Evolutionary conservation across 768 basidiomycete genomes (phyloP).

Genomic region (Phanerochaete carnosa): DNA sequence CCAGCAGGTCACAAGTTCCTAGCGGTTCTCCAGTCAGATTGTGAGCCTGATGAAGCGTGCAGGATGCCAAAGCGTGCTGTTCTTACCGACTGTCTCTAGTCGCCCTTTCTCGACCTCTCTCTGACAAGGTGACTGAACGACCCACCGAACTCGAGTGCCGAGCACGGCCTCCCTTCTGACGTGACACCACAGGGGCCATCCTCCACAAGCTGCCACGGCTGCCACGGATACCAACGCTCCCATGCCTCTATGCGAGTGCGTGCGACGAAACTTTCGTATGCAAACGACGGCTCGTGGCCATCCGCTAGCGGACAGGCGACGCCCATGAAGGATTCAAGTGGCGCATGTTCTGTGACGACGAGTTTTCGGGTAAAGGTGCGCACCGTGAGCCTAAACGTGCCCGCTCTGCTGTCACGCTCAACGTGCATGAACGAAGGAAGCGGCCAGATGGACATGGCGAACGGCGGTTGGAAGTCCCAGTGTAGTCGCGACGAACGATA

Average conservation of each 20-base stretch:
- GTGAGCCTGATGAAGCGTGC: background rate
- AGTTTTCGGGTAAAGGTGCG: conserved; percentile 16
- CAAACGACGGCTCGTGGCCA: conserved; percentile 20
- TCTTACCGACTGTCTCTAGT: background rate
- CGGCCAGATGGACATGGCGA: conserved; percentile 11
- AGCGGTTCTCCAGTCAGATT: too few relatives aligned
- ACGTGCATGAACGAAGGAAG: conserved; percentile 19
- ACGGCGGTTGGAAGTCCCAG: conserved; percentile 27
- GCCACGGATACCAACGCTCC: conserved; percentile 18
- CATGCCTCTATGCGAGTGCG: conserved; percentile 11
- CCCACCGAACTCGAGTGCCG: conserved; percentile 17
- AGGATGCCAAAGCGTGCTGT: too few relatives aligned
- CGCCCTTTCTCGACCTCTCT: background rate
- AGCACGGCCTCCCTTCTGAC: conserved; percentile 12
- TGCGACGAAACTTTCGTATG: conserved; percentile 23
- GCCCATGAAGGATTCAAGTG: conserved; percentile 18
- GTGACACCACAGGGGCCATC: conserved; percentile 12
- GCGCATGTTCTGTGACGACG: conserved; percentile 14
- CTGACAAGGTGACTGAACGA: conserved; percentile 1
- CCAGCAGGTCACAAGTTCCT: background rate
- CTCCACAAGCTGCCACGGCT: conserved; percentile 19
- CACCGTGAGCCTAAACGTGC: conserved; percentile 13
- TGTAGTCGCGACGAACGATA: conserved; percentile 17
- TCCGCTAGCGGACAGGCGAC: conserved; percentile 18
- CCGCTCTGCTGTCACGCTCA: conserved; percentile 15